A percentile compares a stretch with the other conserved stretches of the same genome.
Evolutionary conservation across 2,329 filamentous ascomycete species (phyloP).

Genomic region (Cercospora janseana): DNA sequence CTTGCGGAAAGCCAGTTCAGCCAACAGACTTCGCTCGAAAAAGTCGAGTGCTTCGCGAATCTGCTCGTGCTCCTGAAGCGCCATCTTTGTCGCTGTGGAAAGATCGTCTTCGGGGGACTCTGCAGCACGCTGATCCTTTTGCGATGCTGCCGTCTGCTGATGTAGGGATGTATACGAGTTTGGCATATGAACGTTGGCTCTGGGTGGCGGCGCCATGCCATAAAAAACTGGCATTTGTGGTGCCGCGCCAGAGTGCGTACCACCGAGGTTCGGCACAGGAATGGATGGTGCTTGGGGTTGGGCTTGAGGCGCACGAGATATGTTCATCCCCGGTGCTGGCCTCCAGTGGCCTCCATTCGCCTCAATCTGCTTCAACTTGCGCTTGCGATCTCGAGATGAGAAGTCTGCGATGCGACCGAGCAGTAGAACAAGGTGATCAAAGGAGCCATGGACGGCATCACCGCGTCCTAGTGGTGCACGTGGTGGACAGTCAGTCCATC

Average conservation of each 20-base stretch:
- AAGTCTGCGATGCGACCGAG: conserved; percentile 79
- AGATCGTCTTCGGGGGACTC: conserved; percentile 55
- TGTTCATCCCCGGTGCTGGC: conserved; percentile 51
- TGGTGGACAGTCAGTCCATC: conserved; percentile 85
- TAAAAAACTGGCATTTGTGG: conserved; percentile 51
- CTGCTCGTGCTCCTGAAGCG: conserved; percentile 72
- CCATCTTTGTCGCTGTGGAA: conserved; percentile 64
- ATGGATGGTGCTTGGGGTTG: conserved; percentile 19
- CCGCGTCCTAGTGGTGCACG: conserved; percentile 73
- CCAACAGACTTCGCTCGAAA: conserved; percentile 64
- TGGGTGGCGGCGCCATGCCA: conserved; percentile 48
- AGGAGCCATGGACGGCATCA: conserved; percentile 81
- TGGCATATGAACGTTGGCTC: conserved; percentile 43
- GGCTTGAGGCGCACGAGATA: conserved; percentile 39
- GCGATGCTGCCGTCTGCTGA: conserved; percentile 20
- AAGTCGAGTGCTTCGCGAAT: conserved; percentile 69
- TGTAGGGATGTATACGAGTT: conserved; percentile 39
- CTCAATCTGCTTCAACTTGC: conserved; percentile 70
- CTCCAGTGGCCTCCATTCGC: conserved; percentile 58
- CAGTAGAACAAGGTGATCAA: conserved; percentile 81
- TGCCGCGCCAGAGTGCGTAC: conserved; percentile 8
- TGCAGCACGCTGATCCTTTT: conserved; percentile 40
- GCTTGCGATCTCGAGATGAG: conserved; percentile 68
- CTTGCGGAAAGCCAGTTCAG: conserved; percentile 64
- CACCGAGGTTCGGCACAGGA: conserved; percentile 18